These are phyloP conservation scores for Scenedesmus sp. DNA, from an alignment of 163 green algal species.

Conservation along the genomic window DNA sequence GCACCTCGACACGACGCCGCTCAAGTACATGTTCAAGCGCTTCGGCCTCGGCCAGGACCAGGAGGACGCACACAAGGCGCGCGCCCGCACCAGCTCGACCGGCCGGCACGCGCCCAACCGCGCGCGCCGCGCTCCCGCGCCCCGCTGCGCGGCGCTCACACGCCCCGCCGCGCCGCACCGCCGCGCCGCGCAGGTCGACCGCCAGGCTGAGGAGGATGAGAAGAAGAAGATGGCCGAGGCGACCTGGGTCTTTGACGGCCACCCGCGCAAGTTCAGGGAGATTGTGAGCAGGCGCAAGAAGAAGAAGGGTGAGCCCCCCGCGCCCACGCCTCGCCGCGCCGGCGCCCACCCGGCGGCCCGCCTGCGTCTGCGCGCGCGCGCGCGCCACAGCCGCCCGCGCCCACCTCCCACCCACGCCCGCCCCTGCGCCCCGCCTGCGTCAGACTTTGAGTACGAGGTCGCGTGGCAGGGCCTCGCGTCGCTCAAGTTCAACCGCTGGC, in stretches of 20 bases:
- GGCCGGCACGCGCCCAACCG: no score
- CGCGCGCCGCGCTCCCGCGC: conserved; percentile 11
- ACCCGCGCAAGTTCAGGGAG: conserved; percentile 82
- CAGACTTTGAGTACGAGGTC: conserved; percentile 87
- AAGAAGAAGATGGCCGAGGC: conserved; percentile 79
- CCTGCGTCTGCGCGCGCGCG: no score
- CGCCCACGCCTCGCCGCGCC: no score
- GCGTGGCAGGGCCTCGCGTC: conserved; percentile 45
- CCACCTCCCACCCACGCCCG: no score
- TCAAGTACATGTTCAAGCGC: conserved; percentile 85
- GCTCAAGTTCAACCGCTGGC: conserved; percentile 60
- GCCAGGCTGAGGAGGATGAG: conserved; percentile 85
- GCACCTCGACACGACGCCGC: conserved; percentile 88
- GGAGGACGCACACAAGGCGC: conserved; percentile 81
- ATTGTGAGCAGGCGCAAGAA: conserved; percentile 78
- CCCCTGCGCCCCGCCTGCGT: no score
- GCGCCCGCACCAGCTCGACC: no score
- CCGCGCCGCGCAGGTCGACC: conserved; percentile 65
- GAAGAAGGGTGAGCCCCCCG: conserved; percentile 68
- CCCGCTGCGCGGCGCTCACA: conserved; percentile 29
- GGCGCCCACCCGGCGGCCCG: background rate
- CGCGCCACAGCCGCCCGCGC: no score
- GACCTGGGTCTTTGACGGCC: conserved; percentile 67
- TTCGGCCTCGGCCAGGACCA: conserved; percentile 49
- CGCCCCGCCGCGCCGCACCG: background rate